Conservation (phyloP, 139 green algal genomes). For the Chlamydomonas asymmetrica region DNA sequence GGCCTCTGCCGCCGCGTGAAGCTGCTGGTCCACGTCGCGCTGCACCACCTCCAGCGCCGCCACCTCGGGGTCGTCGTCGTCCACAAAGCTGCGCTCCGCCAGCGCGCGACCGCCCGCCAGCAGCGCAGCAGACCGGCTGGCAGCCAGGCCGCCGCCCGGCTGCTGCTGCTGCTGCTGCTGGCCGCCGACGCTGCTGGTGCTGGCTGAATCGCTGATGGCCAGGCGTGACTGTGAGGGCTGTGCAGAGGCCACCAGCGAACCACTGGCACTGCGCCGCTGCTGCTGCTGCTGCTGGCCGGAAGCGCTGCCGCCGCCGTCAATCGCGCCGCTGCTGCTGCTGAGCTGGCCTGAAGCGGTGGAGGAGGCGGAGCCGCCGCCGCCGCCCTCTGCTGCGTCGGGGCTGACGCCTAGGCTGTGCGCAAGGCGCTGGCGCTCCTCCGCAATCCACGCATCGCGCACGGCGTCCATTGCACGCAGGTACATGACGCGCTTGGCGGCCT, state of each 20-base stretch:
- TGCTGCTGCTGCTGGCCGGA: too few species aligned
- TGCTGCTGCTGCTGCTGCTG: too few species aligned
- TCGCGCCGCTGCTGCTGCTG: not conserved
- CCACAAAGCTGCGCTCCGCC: too few species aligned
- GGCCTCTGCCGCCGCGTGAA: not conserved
- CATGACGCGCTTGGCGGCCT: slow-evolving; percentile 14
- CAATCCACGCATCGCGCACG: slow-evolving; percentile 11
- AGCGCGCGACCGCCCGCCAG: too few species aligned
- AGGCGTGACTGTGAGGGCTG: too few species aligned
- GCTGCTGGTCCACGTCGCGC: not conserved
- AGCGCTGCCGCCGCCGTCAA: too few species aligned
- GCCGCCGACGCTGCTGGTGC: too few species aligned
- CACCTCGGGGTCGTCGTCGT: slow-evolving; percentile 17
- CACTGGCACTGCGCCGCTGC: too few species aligned
- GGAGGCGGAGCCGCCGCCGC: not conserved
- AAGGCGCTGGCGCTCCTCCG: not conserved
- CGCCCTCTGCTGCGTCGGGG: not conserved
- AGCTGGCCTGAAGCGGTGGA: not conserved
- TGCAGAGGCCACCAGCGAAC: too few species aligned
- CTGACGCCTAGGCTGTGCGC: not conserved
- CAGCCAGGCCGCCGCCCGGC: not conserved
- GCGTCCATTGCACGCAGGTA: slow-evolving; percentile 15
- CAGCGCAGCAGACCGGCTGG: too few species aligned
- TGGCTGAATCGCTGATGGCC: too few species aligned
- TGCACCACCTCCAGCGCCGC: slow-evolving; percentile 16